Evolutionary conservation across 2,329 filamentous ascomycete species (phyloP).

Genomic region (Scedosporium aurantiacum): DNA sequence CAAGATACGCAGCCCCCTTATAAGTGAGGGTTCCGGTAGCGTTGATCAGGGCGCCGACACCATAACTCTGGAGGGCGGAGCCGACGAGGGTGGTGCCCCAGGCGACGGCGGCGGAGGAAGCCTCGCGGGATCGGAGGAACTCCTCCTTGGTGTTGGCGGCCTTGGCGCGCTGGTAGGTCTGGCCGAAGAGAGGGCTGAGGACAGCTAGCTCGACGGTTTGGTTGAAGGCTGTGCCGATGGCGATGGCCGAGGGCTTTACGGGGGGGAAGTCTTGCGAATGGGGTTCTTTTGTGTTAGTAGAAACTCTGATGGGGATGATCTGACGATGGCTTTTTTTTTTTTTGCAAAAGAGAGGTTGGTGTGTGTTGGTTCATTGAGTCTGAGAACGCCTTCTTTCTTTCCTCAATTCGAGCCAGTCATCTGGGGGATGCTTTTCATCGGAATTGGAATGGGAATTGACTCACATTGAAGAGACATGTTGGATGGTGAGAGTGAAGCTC

Average conservation of each 20-base stretch:
- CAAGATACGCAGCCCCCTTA: slow-evolving; percentile 93
- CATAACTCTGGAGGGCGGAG: slow-evolving; percentile 80
- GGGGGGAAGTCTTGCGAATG: slow-evolving; percentile 43
- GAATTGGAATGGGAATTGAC: slow-evolving; percentile 15
- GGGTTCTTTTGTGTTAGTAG: slow-evolving; percentile 7
- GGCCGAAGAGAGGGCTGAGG: slow-evolving; percentile 80
- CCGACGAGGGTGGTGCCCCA: slow-evolving; percentile 87
- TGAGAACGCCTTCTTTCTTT: neutral
- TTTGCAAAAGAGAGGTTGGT: neutral
- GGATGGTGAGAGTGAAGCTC: neutral
- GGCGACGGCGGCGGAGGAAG: slow-evolving; percentile 72
- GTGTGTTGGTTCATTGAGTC: neutral
- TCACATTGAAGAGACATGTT: slow-evolving; percentile 39
- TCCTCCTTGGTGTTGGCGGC: slow-evolving; percentile 89
- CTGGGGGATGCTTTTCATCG: neutral
- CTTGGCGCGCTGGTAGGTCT: slow-evolving; percentile 89
- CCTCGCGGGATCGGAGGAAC: slow-evolving; percentile 89
- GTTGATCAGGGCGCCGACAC: slow-evolving; percentile 83
- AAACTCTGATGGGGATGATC: neutral
- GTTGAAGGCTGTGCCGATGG: slow-evolving; percentile 91
- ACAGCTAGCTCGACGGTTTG: slow-evolving; percentile 83
- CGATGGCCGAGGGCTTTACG: slow-evolving; percentile 97
- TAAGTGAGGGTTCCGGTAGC: slow-evolving; percentile 90
- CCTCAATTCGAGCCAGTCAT: neutral
- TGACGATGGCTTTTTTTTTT: too few relatives aligned